Evolutionary conservation across 768 basidiomycete genomes (phyloP), one percentile per base, ranked within the genome.

Genomic region (Trametopsis cervina): DNA sequence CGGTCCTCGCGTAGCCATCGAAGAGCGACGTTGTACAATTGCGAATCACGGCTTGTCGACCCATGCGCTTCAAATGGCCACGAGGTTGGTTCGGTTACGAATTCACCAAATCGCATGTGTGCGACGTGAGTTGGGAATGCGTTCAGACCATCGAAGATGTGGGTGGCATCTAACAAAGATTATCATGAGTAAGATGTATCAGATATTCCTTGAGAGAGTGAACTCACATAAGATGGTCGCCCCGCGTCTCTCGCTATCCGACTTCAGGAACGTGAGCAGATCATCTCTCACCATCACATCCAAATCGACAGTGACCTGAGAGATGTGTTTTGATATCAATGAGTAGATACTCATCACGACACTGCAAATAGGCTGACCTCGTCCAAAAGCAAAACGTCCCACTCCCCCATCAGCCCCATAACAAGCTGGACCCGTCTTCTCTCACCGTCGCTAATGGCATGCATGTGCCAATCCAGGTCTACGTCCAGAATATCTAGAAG

Each of bases 381-480:
- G 60, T 99, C 95, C 15, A 99, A 76, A 2, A 99, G 72, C 1
- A 99, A 69, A 23, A 98, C 78, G 56, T 97, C 86, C 91, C 92
- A 99, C 21, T 87, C 83, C 4, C 74, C 75, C 95, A 99, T 98
- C 25, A 99, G 75, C 2, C 96, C 95, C 72, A 95, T 92, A 52
- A 89, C 90, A 25, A 98, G 81, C 65, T 99, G 96, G 4, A 98
- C 91, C 1, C 85, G 68, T 1, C 96, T 79, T 44, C 96, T 78
- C 67, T 98, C 96, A 41, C 96, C 96, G 63, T 99, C 96, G 2
- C 92, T 95, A 50, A 99, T 94, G 50, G 83, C 67, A 61, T 95
- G 90, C 90, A 95, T 94, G 53, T 81, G 89, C 93, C 90, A 99
- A 60, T 93, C 88, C 17, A 97, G 69, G 67, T 99, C 96, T 49